Conservation (phyloP, 768 basidiomycete genomes). For the Phylloporus arenicola region DNA sequence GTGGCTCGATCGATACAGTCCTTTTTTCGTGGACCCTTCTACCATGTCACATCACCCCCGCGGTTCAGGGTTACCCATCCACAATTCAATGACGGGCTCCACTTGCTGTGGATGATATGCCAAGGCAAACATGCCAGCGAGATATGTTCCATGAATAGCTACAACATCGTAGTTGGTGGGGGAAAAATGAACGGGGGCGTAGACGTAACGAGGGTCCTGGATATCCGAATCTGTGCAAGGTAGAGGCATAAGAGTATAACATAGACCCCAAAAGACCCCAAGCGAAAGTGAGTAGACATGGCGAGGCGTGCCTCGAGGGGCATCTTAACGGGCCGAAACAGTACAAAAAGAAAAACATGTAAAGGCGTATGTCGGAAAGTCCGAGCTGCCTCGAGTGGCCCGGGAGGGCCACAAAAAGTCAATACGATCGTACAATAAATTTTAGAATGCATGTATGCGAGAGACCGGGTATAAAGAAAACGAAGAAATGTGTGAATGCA, state of each 20-base stretch:
- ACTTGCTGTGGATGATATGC: background rate
- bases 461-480: slow-evolving; percentile 10
- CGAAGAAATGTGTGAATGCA: slow-evolving; percentile 13
- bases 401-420: slow-evolving; percentile 2
- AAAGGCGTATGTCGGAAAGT: background rate
- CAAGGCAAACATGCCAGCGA: background rate
- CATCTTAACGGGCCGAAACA: background rate
- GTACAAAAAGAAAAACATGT: background rate
- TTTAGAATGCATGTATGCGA: slow-evolving; percentile 6
- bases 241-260: background rate
- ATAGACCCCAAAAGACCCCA: background rate
- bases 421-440: slow-evolving; percentile 9
- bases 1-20: too few relatives aligned
- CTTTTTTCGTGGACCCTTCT: too few relatives aligned
- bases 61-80: background rate
- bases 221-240: background rate
- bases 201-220: background rate
- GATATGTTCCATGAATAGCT: background rate
- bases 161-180: background rate
- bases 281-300: background rate
- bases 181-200: background rate
- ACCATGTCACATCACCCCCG: background rate
- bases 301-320: slow-evolving; percentile 1
- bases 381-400: slow-evolving; percentile 9
- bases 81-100: background rate